Evolutionary conservation across 129 eudicot genomes (phyloP), one percentile per base, ranked within the genome.

Genomic region (Flaveria sonorensis): DNA sequence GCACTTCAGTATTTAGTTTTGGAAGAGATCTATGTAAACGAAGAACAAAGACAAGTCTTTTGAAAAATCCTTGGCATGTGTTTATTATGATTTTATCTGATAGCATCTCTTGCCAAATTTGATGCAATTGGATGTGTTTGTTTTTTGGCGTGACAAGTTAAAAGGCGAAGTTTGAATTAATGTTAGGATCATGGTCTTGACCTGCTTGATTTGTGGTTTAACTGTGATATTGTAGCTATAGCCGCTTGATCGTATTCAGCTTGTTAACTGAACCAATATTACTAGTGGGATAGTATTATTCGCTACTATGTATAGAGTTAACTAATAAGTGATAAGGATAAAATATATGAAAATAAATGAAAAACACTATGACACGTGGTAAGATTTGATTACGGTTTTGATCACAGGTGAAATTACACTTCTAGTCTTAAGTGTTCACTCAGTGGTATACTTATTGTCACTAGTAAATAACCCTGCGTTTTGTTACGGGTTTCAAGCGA

Each of bases 1-100:
- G 64, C 84, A 74, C 46, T 81, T 67, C 84, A 68, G 30, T 56
- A 56, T 59, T 57, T 81, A 70, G 80, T 67, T 74, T 81, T 81
- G 80, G 84, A 74, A 74, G 76, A 67, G 42, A 45, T 74, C 4
- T 68, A 55, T 56, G 80, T 74, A 47, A 60, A 68, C 47, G 71
- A 73, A 19, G 65, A 67, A 74, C 76, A 74, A 74, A 65, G 26
- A 20, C 6, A 43, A 59, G 30, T 74, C 23, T 14, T 0, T 8
- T 39, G 78, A 42, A 19, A 73, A 56, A 14, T 73, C 55, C 61
- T 20, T 75, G 63, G 13, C 40, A 28, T 10, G 18, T 14, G 65
- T 59, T 55, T 59, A 2, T 59, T 10, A 59, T 55, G 61, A 21
- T 55, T 55, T 18, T 18, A 55, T 26, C 40, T 36, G 5, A 36